phyloP scores from a whole-genome alignment of 495 filamentous ascomycete species.

The Margaritispora aquatica region DNA sequence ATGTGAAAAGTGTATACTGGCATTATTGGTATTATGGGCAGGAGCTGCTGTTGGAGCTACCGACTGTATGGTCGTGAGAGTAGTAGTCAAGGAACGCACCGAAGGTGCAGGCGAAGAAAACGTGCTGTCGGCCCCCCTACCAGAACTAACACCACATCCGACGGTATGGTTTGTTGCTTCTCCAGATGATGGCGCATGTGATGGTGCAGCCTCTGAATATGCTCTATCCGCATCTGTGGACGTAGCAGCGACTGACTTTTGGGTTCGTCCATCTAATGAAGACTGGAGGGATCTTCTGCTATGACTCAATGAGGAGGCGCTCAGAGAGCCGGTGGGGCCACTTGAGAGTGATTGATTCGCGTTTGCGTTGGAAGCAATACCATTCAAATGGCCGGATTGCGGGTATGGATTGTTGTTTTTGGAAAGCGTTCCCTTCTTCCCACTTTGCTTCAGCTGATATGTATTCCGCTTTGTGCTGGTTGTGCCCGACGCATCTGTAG shows the following conservation, averaged over 20 bases:
- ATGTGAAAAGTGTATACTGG: slow-evolving; percentile 73
- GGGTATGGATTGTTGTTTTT: slow-evolving; percentile 84
- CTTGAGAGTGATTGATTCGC: slow-evolving; percentile 55
- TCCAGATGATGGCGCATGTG: slow-evolving; percentile 60
- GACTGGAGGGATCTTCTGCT: slow-evolving; percentile 47
- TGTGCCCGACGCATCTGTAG: slow-evolving; percentile 21
- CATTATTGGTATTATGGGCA: slow-evolving; percentile 37
- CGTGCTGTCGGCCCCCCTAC: slow-evolving; percentile 72
- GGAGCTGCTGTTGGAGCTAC: slow-evolving; percentile 35
- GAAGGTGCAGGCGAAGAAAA: slow-evolving; percentile 94
- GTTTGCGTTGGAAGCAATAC: slow-evolving; percentile 33
- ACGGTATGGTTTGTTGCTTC: slow-evolving; percentile 59
- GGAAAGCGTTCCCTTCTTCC: slow-evolving; percentile 31
- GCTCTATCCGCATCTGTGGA: slow-evolving; percentile 74
- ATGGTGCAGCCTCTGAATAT: slow-evolving; percentile 67
- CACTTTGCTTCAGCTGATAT: slow-evolving; percentile 27
- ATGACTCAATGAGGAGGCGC: slow-evolving; percentile 35
- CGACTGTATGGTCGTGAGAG: slow-evolving; percentile 94
- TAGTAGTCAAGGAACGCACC: slow-evolving; percentile 86
- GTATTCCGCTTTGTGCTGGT: slow-evolving; percentile 22
- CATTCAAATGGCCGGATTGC: slow-evolving; percentile 45
- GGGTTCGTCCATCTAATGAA: slow-evolving; percentile 51
- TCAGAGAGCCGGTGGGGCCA: slow-evolving; percentile 32
- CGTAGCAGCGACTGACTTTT: slow-evolving; percentile 66
- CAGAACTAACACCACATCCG: slow-evolving; percentile 57